Conservation (phyloP, 2,329 filamentous ascomycete genomes). For the Colletotrichum musicola region DNA sequence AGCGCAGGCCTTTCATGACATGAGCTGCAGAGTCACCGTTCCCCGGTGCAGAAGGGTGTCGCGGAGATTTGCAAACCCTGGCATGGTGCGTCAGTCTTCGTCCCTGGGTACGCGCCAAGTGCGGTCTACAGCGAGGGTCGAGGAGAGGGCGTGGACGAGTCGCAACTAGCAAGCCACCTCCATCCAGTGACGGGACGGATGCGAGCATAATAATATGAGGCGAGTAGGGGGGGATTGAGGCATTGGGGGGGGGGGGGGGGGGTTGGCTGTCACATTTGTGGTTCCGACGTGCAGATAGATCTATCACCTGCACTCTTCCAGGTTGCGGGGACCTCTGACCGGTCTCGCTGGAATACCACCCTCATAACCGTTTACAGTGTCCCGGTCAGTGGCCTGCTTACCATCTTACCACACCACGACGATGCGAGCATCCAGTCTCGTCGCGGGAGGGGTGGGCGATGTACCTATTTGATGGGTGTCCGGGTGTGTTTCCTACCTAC, state of each 20-base stretch:
- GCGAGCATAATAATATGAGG: background rate
- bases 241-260: background rate
- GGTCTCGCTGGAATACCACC: slow-evolving; percentile 28
- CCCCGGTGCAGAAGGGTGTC: slow-evolving; percentile 27
- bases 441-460: background rate
- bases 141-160: background rate
- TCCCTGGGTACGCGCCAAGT: slow-evolving; percentile 5
- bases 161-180: background rate
- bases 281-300: slow-evolving; percentile 25
- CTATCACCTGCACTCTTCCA: slow-evolving; percentile 34
- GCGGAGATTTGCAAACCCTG: slow-evolving; percentile 36
- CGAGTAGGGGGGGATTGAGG: background rate
- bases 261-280: slow-evolving; percentile 37
- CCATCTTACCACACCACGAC: slow-evolving; percentile 13
- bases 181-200: background rate
- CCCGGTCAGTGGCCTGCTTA: slow-evolving; percentile 31
- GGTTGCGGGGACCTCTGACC: slow-evolving; percentile 33
- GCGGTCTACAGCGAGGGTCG: background rate
- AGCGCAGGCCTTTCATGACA: slow-evolving; percentile 24
- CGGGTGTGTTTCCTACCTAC: background rate
- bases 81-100: background rate
- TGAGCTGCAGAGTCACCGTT: slow-evolving; percentile 21
- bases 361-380: slow-evolving; percentile 23
- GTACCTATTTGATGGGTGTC: background rate
- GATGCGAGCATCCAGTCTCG: background rate